These are phyloP conservation scores for Plasmodium falciparum DNA, from an alignment of 169 alveolate genomes.

Conservation along the genomic window DNA sequence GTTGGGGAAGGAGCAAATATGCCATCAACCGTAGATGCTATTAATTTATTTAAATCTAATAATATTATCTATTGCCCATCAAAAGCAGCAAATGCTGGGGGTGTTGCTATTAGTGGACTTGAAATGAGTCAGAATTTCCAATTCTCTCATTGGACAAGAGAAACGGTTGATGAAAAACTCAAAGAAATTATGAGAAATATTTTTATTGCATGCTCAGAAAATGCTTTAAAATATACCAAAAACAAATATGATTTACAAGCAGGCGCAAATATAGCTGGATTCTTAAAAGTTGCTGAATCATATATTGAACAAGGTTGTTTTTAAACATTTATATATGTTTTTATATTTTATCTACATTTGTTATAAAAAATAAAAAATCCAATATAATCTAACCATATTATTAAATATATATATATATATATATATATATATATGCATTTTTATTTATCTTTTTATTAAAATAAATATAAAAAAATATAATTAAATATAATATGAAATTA, in stretches of 20 bases:
- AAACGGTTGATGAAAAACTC: slow-evolving; percentile 85
- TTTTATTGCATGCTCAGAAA: slow-evolving; percentile 80
- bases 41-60: slow-evolving; percentile 78
- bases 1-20: slow-evolving; percentile 91
- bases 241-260: slow-evolving; percentile 85
- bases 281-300: slow-evolving; percentile 89
- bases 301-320: slow-evolving; percentile 86
- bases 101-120: slow-evolving; percentile 91
- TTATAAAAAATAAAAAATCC: too few relatives aligned
- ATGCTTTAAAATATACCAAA: slow-evolving; percentile 81
- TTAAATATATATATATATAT: too few relatives aligned
- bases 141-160: slow-evolving; percentile 85
- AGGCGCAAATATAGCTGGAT: slow-evolving; percentile 92
- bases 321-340: background rate
- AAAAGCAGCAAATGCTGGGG: slow-evolving; percentile 93
- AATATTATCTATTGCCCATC: slow-evolving; percentile 87
- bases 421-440: too few relatives aligned
- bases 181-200: slow-evolving; percentile 85
- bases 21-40: slow-evolving; percentile 89
- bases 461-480: too few relatives aligned
- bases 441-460: too few relatives aligned
- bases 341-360: background rate
- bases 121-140: slow-evolving; percentile 91
- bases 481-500: too few relatives aligned
- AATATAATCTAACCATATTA: too few relatives aligned